phyloP scores from a whole-genome alignment of 2,329 filamentous ascomycete species.

The Colletotrichum destructivum region DNA sequence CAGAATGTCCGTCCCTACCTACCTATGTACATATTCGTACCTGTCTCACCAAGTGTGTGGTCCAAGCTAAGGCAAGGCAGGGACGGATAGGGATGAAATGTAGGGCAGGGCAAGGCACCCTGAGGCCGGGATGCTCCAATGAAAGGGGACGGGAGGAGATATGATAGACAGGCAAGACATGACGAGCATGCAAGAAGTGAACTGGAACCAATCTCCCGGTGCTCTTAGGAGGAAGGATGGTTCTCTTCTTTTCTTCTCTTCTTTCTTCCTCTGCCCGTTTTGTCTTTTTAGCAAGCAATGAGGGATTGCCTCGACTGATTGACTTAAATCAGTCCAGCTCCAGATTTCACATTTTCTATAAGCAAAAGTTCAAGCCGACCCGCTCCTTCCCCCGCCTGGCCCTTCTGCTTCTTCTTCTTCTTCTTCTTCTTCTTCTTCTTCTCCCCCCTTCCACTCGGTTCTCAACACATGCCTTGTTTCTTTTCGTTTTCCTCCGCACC shows the following conservation, averaged over 20 bases:
- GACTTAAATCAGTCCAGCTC: neutral
- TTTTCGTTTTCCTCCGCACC: neutral
- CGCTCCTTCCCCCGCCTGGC: constrained; percentile 11
- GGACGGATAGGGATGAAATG: neutral
- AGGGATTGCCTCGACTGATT: constrained; percentile 2
- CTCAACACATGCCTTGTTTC: neutral
- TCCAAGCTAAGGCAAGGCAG: neutral
- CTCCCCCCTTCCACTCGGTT: neutral
- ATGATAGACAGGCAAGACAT: constrained; percentile 3
- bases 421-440: neutral
- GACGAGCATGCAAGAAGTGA: constrained; percentile 32
- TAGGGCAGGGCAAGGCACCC: neutral
- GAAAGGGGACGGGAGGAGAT: neutral
- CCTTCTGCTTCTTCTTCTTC: neutral
- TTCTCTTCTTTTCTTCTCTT: no score
- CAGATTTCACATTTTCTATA: no score
- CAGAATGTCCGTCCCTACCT: no score
- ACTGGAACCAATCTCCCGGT: constrained; percentile 30
- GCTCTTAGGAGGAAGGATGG: neutral
- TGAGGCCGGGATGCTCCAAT: constrained; percentile 1
- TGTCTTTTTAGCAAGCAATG: constrained; percentile 24
- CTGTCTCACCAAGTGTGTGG: neutral
- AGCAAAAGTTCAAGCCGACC: no score
- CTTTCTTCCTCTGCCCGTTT: neutral
- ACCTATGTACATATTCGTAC: no score